Percentiles rank a stretch among this genome's conserved stretches.
These are phyloP conservation scores for Maudiozyma bulderi DNA, from an alignment of 805 yeast genomes.

Conservation along the genomic window DNA sequence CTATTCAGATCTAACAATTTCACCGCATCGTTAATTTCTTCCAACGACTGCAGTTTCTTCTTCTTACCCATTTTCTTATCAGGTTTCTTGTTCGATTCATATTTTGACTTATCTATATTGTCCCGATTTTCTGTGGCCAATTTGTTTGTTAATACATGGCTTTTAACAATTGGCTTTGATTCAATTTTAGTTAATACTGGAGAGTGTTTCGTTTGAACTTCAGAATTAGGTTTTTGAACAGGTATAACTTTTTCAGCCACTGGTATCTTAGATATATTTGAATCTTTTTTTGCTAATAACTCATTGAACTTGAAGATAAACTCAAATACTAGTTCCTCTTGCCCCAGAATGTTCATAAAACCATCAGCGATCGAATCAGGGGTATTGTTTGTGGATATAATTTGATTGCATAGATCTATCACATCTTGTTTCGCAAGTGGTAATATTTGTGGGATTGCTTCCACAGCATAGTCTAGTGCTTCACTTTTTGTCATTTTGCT, in stretches of 20 bases:
- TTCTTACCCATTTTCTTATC: constrained; percentile 31
- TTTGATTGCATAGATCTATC: constrained; percentile 20
- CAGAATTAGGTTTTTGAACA: background rate
- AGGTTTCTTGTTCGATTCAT: background rate
- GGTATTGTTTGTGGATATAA: constrained; percentile 10
- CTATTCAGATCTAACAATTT: constrained; percentile 39
- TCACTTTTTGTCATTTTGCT: constrained; percentile 19
- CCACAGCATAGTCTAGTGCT: constrained; percentile 23
- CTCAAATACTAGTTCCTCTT: constrained; percentile 23
- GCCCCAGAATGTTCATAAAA: constrained; percentile 26
- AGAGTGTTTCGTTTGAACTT: background rate
- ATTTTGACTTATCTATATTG: background rate
- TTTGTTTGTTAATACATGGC: no score
- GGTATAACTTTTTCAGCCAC: no score
- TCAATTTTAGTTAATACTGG: background rate
- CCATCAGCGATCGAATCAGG: constrained; percentile 23
- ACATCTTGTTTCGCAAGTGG: constrained; percentile 25
- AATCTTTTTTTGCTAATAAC: constrained; percentile 5
- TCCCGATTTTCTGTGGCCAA: background rate
- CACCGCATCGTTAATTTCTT: constrained; percentile 58
- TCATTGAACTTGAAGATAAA: constrained; percentile 25
- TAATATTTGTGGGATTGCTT: constrained; percentile 23
- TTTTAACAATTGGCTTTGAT: background rate
- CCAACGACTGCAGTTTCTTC: constrained; percentile 44
- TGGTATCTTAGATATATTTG: background rate